Percentiles rank a stretch among this genome's conserved stretches.
Conservation (phyloP, 345 rosid genomes). For the Mallotus nudiflorus region DNA sequence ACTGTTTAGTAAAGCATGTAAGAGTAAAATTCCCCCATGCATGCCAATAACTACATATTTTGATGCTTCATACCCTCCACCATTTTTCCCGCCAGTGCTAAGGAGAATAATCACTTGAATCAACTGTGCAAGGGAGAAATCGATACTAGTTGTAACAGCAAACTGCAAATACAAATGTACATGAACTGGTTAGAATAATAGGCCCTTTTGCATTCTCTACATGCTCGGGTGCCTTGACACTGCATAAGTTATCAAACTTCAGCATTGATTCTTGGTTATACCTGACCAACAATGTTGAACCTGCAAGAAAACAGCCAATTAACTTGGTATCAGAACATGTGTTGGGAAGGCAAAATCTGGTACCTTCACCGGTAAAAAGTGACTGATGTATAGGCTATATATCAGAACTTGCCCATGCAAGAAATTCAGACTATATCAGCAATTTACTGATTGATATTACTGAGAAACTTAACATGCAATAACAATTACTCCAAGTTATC, state of each 20-base stretch:
- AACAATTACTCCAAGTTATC: neutral
- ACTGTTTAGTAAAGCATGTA: slow-evolving; percentile 78
- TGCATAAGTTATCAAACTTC: slow-evolving; percentile 10
- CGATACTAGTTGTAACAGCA: slow-evolving; percentile 79
- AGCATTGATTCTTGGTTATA: slow-evolving; percentile 20
- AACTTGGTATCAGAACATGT: slow-evolving; percentile 26
- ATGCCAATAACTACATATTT: slow-evolving; percentile 72
- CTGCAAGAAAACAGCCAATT: slow-evolving; percentile 45
- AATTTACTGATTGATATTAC: neutral
- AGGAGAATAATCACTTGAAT: slow-evolving; percentile 78
- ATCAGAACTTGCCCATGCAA: neutral
- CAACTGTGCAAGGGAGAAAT: slow-evolving; percentile 66
- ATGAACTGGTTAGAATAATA: slow-evolving; percentile 18
- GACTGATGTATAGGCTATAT: neutral
- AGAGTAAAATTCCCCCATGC: slow-evolving; percentile 72
- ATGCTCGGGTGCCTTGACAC: neutral
- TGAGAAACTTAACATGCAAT: neutral
- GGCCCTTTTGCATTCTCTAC: slow-evolving; percentile 13
- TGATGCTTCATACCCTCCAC: slow-evolving; percentile 87
- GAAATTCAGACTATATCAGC: neutral
- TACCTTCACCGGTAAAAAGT: neutral
- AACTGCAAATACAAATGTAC: slow-evolving; percentile 57
- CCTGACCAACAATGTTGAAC: slow-evolving; percentile 99
- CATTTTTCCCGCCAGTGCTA: slow-evolving; percentile 90
- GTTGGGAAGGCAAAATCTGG: neutral